Evolutionary conservation across 129 eudicot species (phyloP).

Genomic region (Chrysanthemum lavandulifolium): DNA sequence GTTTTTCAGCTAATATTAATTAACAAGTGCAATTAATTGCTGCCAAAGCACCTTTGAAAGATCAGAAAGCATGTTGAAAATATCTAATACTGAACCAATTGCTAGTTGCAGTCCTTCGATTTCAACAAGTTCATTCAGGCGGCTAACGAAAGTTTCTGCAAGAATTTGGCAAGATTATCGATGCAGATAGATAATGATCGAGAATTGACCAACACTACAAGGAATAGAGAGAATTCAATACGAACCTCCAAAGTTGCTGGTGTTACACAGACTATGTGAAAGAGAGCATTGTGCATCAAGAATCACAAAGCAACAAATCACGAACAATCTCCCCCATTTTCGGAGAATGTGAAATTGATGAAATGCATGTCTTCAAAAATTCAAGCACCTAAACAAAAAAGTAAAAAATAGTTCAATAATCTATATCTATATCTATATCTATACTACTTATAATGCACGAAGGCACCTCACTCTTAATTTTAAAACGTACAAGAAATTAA

Average conservation of each 20-base stretch:
- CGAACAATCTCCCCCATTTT: constrained; percentile 57
- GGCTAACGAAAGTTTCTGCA: constrained; percentile 72
- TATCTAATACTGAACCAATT: constrained; percentile 60
- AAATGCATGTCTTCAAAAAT: constrained; percentile 64
- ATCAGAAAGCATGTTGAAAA: constrained; percentile 60
- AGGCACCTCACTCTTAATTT: too few relatives aligned
- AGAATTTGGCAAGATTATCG: constrained; percentile 20
- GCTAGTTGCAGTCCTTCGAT: constrained; percentile 80
- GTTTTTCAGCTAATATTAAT: background rate
- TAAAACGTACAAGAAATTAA: too few relatives aligned
- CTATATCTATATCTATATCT: too few relatives aligned
- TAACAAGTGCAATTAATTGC: background rate
- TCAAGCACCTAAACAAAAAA: constrained; percentile 68
- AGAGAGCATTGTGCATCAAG: constrained; percentile 71
- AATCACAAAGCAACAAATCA: constrained; percentile 67
- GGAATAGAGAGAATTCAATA: constrained; percentile 13
- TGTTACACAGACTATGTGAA: constrained; percentile 79
- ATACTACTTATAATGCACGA: too few relatives aligned
- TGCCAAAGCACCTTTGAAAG: constrained; percentile 56
- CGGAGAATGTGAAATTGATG: constrained; percentile 38
- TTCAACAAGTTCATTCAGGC: constrained; percentile 63
- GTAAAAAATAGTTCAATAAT: background rate
- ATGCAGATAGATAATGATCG: constrained; percentile 13
- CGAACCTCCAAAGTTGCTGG: constrained; percentile 72
- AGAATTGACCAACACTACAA: background rate